Evolutionary conservation across 176 grass and related monocot species (phyloP), one percentile per base, ranked within the genome.

Genomic region (Lolium rigidum): DNA sequence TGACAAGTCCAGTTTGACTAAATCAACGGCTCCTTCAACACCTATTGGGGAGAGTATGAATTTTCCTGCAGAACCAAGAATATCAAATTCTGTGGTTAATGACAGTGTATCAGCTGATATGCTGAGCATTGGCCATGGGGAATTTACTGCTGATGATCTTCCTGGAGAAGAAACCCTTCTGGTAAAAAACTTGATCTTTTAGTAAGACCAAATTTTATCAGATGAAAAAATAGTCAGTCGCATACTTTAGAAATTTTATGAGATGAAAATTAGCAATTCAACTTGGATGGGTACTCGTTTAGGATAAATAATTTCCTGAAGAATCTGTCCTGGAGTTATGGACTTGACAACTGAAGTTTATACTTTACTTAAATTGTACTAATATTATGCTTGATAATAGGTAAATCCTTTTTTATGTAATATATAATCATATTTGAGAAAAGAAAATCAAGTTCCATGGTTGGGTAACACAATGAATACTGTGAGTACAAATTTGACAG

Each of bases 1-100:
- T 70, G 94, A 95, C 51, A 95, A 95, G 73, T 95, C 93, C 47
- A 93, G 93, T 87, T 88, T 90, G 67, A 93, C 91, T 78, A 95
- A 95, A 86, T 95, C 93, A 83, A 93, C 87, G 0, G 77, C 91
- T 49, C 91, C 91, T 84, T 95, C 93, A 82, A 95, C 93, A 44
- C 93, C 97, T 90, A 90, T 96, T 65, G 97, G 90, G 61, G 92
- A 93, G 69, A 93, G 90, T 77, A 11, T 91, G 69, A 94, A 92
- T 90, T 99, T 96, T 87, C 84, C 67, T 63, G 48, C 79, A 37
- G 94, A 99, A 79, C 88, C 74, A 82, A 90, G 90, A 85, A 89
- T 90, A 56, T 99, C 94, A 37, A 99, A 89, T 93, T 96, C 90
- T 2, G 73, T 96, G 57, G 56, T 85, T 82, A 84, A 82, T 63